Evolutionary conservation across 2,329 filamentous ascomycete genomes (phyloP), one percentile per base, ranked within the genome.

Genomic region (Helminthosporium solani): DNA sequence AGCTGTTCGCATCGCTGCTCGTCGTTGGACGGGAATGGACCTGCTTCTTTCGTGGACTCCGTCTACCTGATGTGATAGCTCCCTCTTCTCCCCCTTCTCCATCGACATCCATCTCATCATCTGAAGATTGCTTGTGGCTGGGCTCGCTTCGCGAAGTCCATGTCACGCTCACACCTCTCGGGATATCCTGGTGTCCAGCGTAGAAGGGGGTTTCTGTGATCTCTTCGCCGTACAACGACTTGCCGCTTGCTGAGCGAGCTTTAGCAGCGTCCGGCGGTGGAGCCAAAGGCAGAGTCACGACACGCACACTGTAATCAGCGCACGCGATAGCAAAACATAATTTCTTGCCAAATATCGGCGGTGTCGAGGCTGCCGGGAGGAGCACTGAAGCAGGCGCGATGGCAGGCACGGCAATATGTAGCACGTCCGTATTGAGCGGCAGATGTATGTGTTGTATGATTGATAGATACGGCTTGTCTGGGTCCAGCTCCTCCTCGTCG

Each of bases 401-500:
- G 15, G 64, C 59, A 12, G 78, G 76, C 35, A 81, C 66, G 18
- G 80, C 75, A 39, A 85, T 61, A 47, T 77, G 73, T 9, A 81
- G 70, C 19, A 82, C 79, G 33, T 74, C 74, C 36, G 73, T 74
- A 45, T 76, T 78, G 31, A 84, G 69, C 9, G 75, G 70, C 30
- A 85, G 73, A 50, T 82, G 77, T 40, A 84, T 59, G 30, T 78
- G 73, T 52, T 80, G 77, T 27, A 82, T 63, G 42, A 84, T 72
- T 18, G 72, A 70, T 37, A 77, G 73, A 47, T 78, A 83, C 21
- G 80, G 79, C 44, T 75, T 71, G 15, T 77, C 74, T 19, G 78
- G 73, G 50, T 84, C 80, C n/a, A 79, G 66, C 59, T 84, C 81
- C 31, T 79, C 76, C 43, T 83, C 79, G 33, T 81, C 75, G 0